A percentile compares a stretch with the other conserved stretches of the same genome.
These are phyloP conservation scores for Nigrospora osmanthi DNA, from an alignment of 2,329 filamentous ascomycete genomes.

Conservation along the genomic window DNA sequence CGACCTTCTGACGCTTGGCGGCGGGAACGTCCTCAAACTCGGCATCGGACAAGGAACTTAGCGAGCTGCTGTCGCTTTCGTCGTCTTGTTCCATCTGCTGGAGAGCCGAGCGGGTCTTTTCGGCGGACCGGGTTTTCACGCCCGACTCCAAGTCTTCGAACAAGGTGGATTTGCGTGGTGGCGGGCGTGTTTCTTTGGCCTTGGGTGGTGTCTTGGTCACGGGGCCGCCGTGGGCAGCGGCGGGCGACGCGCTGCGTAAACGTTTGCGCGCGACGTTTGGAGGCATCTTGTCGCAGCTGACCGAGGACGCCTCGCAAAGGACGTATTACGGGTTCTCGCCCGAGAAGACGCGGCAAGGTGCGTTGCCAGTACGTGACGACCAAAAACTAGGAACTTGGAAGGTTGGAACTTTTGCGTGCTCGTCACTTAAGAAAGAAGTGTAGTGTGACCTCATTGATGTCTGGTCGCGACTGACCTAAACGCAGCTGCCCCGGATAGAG, in stretches of 20 bases:
- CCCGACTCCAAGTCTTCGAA: slow-evolving; percentile 54
- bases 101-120: slow-evolving; percentile 32
- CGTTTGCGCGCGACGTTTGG: slow-evolving; percentile 62
- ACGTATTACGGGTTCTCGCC: background rate
- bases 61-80: slow-evolving; percentile 33
- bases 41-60: slow-evolving; percentile 47
- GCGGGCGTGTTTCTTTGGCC: slow-evolving; percentile 13
- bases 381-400: too few relatives aligned
- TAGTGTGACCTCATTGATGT: too few relatives aligned
- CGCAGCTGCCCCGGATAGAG: too few relatives aligned
- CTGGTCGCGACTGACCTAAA: too few relatives aligned
- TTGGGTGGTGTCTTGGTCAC: slow-evolving; percentile 17
- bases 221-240: slow-evolving; percentile 16
- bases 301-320: too few relatives aligned
- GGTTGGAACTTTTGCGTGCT: too few relatives aligned
- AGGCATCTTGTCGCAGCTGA: slow-evolving; percentile 46
- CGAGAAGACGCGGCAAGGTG: background rate
- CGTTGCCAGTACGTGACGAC: too few relatives aligned
- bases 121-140: slow-evolving; percentile 33
- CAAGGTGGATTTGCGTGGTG: slow-evolving; percentile 45
- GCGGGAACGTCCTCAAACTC: slow-evolving; percentile 46
- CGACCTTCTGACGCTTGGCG: slow-evolving; percentile 30
- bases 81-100: slow-evolving; percentile 35
- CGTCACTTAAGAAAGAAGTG: too few relatives aligned
- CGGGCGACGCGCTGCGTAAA: slow-evolving; percentile 39